Percentiles rank a stretch among this genome's conserved stretches.
Evolutionary conservation across 768 basidiomycete species (phyloP).

Genomic region (Mycena haematopus): DNA sequence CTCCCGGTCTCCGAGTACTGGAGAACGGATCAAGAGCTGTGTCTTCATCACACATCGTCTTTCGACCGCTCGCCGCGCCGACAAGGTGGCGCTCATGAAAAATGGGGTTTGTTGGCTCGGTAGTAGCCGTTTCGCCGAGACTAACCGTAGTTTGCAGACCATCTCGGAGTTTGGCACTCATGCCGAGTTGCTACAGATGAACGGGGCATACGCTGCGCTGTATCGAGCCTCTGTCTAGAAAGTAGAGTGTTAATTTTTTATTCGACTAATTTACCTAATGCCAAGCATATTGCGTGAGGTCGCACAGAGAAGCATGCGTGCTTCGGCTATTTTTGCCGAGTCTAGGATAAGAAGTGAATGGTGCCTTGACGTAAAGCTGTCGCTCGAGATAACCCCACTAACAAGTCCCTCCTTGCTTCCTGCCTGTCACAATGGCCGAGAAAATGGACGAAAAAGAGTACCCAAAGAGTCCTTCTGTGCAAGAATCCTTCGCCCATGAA

Average conservation of each 20-base stretch:
- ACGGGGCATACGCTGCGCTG: conserved; percentile 71
- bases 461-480: conserved; percentile 27
- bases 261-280: neutral
- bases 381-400: neutral
- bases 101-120: conserved; percentile 55
- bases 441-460: conserved; percentile 17
- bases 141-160: conserved; percentile 50
- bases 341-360: neutral
- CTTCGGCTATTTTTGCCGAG: too few species aligned
- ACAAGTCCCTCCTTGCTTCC: neutral
- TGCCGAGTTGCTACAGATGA: conserved; percentile 62
- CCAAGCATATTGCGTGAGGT: too few species aligned
- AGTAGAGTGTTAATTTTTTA: conserved; percentile 3
- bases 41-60: conserved; percentile 87
- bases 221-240: conserved; percentile 70
- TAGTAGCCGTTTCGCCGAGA: conserved; percentile 3
- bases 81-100: conserved; percentile 90
- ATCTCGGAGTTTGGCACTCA: conserved; percentile 82
- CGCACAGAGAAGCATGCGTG: neutral
- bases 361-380: neutral
- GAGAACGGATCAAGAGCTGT: conserved; percentile 70
- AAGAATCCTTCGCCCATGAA: conserved; percentile 21
- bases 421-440: conserved; percentile 23
- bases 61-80: conserved; percentile 80
- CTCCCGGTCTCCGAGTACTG: conserved; percentile 58